Conservation (phyloP, 2,329 filamentous ascomycete species). For the Conoideocrella luteorostrata region DNA sequence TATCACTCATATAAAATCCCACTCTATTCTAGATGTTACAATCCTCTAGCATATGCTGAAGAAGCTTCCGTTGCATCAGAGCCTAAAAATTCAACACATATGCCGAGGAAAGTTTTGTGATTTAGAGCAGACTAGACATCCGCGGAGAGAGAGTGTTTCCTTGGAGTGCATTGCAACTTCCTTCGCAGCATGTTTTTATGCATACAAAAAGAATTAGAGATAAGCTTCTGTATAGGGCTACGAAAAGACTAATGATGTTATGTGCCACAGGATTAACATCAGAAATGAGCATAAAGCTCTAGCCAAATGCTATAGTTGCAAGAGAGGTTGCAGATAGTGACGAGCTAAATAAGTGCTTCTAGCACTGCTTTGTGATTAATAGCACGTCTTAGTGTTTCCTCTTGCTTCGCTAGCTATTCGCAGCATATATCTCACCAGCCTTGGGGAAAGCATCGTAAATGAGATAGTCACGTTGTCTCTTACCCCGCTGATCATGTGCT, state of each 20-base stretch:
- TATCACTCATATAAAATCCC: slow-evolving; percentile 1
- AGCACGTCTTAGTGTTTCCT: slow-evolving; percentile 6
- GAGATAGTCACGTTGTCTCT: slow-evolving; percentile 5
- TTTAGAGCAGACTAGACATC: slow-evolving; percentile 5
- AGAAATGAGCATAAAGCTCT: slow-evolving; percentile 5
- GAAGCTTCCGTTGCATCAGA: slow-evolving; percentile 1
- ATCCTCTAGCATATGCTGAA: neutral
- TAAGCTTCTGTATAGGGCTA: slow-evolving; percentile 5
- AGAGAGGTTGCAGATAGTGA: slow-evolving; percentile 7
- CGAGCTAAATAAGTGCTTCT: slow-evolving; percentile 6
- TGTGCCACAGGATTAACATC: slow-evolving; percentile 3
- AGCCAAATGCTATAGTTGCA: slow-evolving; percentile 5
- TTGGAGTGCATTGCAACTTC: slow-evolving; percentile 4
- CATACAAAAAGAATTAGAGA: slow-evolving; percentile 8
- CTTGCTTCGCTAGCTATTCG: slow-evolving; percentile 1
- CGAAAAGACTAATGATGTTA: slow-evolving; percentile 2
- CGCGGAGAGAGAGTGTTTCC: slow-evolving; percentile 1
- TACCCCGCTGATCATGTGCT: slow-evolving; percentile 1
- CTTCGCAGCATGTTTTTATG: slow-evolving; percentile 8
- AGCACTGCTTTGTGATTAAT: slow-evolving; percentile 5
- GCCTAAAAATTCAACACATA: slow-evolving; percentile 3
- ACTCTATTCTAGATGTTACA: slow-evolving; percentile 3
- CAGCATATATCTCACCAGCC: slow-evolving; percentile 2
- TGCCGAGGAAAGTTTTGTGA: slow-evolving; percentile 6
- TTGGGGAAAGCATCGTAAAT: slow-evolving; percentile 6